A percentile compares a stretch with the other conserved stretches of the same genome.
These are phyloP conservation scores for Cladosporium sp. DNA, from an alignment of 2,329 filamentous ascomycete genomes.

Conservation along the genomic window DNA sequence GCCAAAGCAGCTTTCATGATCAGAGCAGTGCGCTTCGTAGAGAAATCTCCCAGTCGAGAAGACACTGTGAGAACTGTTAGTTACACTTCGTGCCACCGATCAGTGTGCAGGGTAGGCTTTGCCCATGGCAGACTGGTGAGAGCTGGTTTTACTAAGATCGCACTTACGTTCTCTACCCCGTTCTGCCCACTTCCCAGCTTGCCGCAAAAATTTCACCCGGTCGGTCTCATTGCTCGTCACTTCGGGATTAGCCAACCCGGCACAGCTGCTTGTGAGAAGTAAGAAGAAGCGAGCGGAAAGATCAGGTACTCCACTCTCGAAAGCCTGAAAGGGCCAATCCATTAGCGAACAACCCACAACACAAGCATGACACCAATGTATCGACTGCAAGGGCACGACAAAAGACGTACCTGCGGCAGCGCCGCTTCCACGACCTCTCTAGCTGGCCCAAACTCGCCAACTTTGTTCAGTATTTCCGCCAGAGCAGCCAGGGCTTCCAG, in stretches of 20 bases:
- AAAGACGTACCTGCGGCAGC: conserved; percentile 57
- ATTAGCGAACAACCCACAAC: background rate
- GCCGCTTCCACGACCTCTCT: conserved; percentile 65
- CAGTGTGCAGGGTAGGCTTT: background rate
- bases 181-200: conserved; percentile 8
- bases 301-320: conserved; percentile 6
- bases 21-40: conserved; percentile 4
- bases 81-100: background rate
- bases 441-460: conserved; percentile 71
- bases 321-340: background rate
- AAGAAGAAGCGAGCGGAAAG: conserved; percentile 13
- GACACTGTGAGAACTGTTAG: background rate
- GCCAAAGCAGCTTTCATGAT: conserved; percentile 14
- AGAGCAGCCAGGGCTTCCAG: conserved; percentile 73
- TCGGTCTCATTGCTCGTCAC: conserved; percentile 5
- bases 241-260: conserved; percentile 10
- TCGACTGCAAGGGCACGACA: background rate
- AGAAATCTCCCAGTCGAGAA: background rate
- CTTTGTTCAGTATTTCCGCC: conserved; percentile 66
- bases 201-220: background rate
- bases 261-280: conserved; percentile 3
- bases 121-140: background rate
- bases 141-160: background rate
- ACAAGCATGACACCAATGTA: background rate
- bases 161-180: conserved; percentile 17